Evolutionary conservation across 345 rosid species (phyloP).

Genomic region (Populus davidiana): DNA sequence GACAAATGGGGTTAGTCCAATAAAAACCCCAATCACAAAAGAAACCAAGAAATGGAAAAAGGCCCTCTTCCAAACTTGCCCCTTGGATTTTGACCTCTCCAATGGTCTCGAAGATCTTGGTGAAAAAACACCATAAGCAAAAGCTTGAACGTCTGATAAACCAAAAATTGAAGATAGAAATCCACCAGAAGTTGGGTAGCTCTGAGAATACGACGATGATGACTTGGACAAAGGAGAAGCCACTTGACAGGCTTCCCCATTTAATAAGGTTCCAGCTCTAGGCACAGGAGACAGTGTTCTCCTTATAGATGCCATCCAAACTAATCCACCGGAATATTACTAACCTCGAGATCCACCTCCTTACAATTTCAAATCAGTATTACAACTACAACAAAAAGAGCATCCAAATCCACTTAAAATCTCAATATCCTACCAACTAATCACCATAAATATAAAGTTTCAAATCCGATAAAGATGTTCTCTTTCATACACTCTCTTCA

Average conservation of each 20-base stretch:
- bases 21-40: constrained; percentile 47
- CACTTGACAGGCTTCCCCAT: constrained; percentile 47
- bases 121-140: constrained; percentile 28
- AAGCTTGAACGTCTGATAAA: constrained; percentile 40
- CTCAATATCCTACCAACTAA: background rate
- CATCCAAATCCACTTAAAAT: constrained; percentile 15
- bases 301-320: constrained; percentile 64
- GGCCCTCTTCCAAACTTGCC: constrained; percentile 54
- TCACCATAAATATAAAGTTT: background rate
- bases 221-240: constrained; percentile 61
- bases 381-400: background rate
- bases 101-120: constrained; percentile 40
- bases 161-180: constrained; percentile 36
- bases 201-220: constrained; percentile 25
- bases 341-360: background rate
- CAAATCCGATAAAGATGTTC: background rate
- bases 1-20: constrained; percentile 46
- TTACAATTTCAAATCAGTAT: background rate
- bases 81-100: constrained; percentile 46
- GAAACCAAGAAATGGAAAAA: constrained; percentile 45
- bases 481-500: background rate
- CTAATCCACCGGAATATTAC: background rate
- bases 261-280: constrained; percentile 36
- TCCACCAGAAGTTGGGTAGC: constrained; percentile 34
- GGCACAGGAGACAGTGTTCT: constrained; percentile 57